Base-by-base conservation (phyloP, 306 rosid genomes). In the Mucuna pruriens region DNA sequence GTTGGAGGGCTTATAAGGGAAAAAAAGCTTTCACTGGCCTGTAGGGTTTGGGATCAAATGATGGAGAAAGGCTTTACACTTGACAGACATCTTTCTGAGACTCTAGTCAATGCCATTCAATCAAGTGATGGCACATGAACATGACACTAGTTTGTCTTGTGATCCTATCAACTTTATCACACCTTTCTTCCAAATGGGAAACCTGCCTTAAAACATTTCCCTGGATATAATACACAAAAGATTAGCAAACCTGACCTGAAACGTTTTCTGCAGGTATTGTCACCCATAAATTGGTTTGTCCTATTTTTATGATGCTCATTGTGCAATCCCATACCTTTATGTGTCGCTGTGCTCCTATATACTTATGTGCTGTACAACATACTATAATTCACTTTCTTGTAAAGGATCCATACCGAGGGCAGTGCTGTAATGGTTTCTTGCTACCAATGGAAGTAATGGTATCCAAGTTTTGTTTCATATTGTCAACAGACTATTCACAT, bases 1-100 rank as follows among this genome's bases (percentile, higher is more conserved):
- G 92, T 95, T 80, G 83, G 94, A 76, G 97, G 97, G 71, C 95
- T 93, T 77, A 65, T 93, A 78, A 87, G 73, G 72, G 96, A 76
- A 75, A 88, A 88, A 33, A 88, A 78, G 80, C 82, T 91, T 78
- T 79, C 86, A 7, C 79, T 75, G 79, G 97, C 99, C 44, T 89
- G 93, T 80, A 87, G 84, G 76, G 86, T 95, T 81, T 95, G 99
- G 98, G 97, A 91, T 84, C 92, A 88, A 87, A 95, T 93, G 97
- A 95, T 95, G 99, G 99, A 95, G 87, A 91, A 88, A 77, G 97
- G 99, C 25, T 89, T 89, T 81, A 95, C 93, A 9, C 98, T 95
- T 78, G 97, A 90, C 71, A 69, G 79, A 46, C 82, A 16, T 60
- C 75, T 90, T 72, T 95, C 97, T 20, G 71, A 93, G 80, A 78